Evolutionary conservation across 176 grass and related monocot genomes (phyloP).

Genomic region (Carex scoparia): DNA sequence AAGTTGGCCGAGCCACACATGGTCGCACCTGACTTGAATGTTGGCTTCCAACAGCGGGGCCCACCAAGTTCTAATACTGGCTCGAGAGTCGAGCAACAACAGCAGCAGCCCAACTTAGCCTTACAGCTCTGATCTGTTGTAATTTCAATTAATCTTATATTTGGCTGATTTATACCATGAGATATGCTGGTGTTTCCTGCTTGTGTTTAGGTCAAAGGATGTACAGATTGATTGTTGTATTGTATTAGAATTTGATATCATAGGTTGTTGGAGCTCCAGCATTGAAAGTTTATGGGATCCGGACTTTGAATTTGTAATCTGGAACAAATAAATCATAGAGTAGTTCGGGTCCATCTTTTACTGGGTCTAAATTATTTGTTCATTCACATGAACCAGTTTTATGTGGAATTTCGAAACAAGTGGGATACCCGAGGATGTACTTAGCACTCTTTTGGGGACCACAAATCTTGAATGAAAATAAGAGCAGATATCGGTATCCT

Average conservation of each 20-base stretch:
- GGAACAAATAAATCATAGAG: background rate
- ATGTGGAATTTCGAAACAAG: too few relatives aligned
- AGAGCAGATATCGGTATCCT: too few relatives aligned
- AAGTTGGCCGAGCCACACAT: conserved; percentile 7
- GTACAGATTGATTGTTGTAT: conserved; percentile 45
- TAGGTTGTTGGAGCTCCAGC: background rate
- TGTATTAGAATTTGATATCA: conserved; percentile 13
- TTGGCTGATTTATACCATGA: conserved; percentile 11
- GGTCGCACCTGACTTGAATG: conserved; percentile 31
- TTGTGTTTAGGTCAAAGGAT: background rate
- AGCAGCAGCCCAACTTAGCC: conserved; percentile 32
- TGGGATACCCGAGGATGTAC: too few relatives aligned
- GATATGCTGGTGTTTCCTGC: conserved; percentile 14
- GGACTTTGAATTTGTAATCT: background rate
- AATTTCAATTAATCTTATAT: conserved; percentile 28
- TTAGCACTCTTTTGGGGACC: too few relatives aligned
- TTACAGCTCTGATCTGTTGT: conserved; percentile 39
- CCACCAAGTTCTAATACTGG: conserved; percentile 25
- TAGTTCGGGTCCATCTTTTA: background rate
- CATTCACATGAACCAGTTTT: too few relatives aligned
- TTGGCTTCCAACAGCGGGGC: conserved; percentile 24
- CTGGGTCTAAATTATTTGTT: background rate
- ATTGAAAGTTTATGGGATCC: background rate
- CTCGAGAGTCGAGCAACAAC: background rate
- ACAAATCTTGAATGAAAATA: too few relatives aligned